phyloP scores from a whole-genome alignment of 2,329 filamentous ascomycete genomes.

The Alternaria incomplexa region DNA sequence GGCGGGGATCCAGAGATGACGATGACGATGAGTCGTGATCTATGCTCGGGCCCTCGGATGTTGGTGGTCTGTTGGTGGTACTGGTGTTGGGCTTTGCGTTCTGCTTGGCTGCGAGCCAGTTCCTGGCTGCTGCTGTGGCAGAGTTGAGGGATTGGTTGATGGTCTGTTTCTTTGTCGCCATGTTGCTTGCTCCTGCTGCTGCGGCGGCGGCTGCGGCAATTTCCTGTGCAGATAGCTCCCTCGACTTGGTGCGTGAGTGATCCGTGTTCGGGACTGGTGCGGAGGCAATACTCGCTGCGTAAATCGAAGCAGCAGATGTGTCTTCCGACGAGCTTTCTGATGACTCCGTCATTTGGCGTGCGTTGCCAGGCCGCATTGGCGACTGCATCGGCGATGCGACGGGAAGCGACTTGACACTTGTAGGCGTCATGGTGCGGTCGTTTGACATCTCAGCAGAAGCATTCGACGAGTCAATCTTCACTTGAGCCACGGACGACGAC shows the following conservation, averaged over 20 bases:
- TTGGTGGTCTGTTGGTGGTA: constrained; percentile 13
- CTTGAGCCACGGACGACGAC: constrained; percentile 68
- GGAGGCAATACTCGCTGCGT: constrained; percentile 20
- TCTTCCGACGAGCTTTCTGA: constrained; percentile 25
- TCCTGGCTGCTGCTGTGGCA: constrained; percentile 64
- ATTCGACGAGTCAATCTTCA: constrained; percentile 70
- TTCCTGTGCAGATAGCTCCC: constrained; percentile 27
- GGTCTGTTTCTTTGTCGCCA: constrained; percentile 29
- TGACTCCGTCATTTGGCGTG: constrained; percentile 14
- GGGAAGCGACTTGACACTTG: constrained; percentile 67
- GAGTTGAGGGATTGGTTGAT: constrained; percentile 49
- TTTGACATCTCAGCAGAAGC: constrained; percentile 60
- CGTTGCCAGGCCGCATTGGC: constrained; percentile 48
- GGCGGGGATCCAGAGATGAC: constrained; percentile 1
- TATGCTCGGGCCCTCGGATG: constrained; percentile 16
- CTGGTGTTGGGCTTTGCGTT: constrained; percentile 28
- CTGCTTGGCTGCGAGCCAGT: constrained; percentile 62
- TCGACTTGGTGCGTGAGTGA: constrained; percentile 20
- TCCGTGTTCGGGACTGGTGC: constrained; percentile 11
- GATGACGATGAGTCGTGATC: constrained; percentile 7
- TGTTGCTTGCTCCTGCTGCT: constrained; percentile 22
- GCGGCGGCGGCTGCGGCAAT: constrained; percentile 29
- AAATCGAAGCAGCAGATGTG: constrained; percentile 31
- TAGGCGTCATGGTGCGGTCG: constrained; percentile 66
- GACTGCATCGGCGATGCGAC: constrained; percentile 60